Evolutionary conservation across 129 eudicot genomes (phyloP), one percentile per base, ranked within the genome.

Genomic region (Ambrosia trifida): DNA sequence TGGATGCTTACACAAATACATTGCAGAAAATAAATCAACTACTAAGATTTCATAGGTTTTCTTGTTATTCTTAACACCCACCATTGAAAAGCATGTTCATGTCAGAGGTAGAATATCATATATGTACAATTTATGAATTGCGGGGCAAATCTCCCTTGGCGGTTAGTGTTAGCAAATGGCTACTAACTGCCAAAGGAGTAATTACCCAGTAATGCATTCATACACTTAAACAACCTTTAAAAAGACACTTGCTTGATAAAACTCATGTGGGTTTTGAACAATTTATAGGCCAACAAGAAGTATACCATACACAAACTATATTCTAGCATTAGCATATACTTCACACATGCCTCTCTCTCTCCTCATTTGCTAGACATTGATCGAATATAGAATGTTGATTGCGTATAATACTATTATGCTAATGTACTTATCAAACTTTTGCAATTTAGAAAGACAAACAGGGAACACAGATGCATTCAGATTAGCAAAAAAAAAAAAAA

Each of bases 291-390:
- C 10, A 28, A 46, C 43, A 24, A 28, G n/a, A n/a, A n/a, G 33
- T 20, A 40, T 10, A 40, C 44, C 44, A 54, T 3, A 49, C 10
- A 31, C 12, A 68, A 9, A 18, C 33, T 14, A 35, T 13, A 66
- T 68, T 35, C 7, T 68, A 49, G 72, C 45, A 68, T 68, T 68
- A 49, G 72, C 45, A 68, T 68, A 68, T 68, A 30, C 46, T 68
- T 68, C 3, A 44, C 60, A 68, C 31, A 46, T 49, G 4, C 65
- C 14, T 54, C 72, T 51, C 59, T 51, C 59, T 50, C 20, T 12
- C 45, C 44, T 40, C 60, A 5, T 64, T 35, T 35, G 13, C 44
- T 17, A 56, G 14, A 49, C 18, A 50, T 32, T 17, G 28, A 24
- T 24, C 28, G 32, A 49, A 68, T 49, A 9, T 14, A 17, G 73